Conservation (phyloP, 371 early-diverging fungal genomes). For the Syncephalastrum contaminatum region DNA sequence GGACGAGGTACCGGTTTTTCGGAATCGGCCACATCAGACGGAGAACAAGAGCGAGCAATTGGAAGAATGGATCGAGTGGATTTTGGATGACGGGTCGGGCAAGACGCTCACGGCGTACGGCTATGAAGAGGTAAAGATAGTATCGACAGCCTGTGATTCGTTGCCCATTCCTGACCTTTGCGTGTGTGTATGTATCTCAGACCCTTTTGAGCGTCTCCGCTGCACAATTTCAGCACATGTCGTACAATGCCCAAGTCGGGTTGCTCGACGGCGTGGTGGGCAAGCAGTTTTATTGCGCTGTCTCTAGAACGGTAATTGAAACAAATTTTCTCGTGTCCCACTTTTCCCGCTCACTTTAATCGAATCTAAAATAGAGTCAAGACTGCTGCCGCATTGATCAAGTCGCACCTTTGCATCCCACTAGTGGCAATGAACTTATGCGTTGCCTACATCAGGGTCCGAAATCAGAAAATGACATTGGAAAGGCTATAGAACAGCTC, state of each 20-base stretch:
- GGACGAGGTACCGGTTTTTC: too few species aligned
- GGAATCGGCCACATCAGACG: too few species aligned
- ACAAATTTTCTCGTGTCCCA: too few species aligned
- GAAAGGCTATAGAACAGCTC: too few species aligned
- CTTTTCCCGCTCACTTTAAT: too few species aligned
- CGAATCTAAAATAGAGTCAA: constrained; percentile 6
- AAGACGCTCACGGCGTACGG: constrained; percentile 23
- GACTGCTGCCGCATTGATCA: constrained; percentile 16
- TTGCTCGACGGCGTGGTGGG: constrained; percentile 38
- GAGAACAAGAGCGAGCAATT: constrained; percentile 2
- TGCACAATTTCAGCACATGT: constrained; percentile 29
- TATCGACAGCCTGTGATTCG: constrained; percentile 1
- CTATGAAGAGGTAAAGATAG: constrained; percentile 39
- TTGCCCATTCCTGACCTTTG: background rate
- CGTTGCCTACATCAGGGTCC: too few species aligned
- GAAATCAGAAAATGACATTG: too few species aligned
- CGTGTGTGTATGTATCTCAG: constrained; percentile 10
- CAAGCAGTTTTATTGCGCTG: constrained; percentile 28
- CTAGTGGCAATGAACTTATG: too few species aligned
- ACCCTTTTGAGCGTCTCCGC: constrained; percentile 29
- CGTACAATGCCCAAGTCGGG: constrained; percentile 28
- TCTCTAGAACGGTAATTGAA: constrained; percentile 29
- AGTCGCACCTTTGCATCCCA: constrained; percentile 5
- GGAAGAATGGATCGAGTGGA: constrained; percentile 40
- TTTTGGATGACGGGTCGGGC: constrained; percentile 37